Percentiles rank a stretch among this genome's conserved stretches.
These are phyloP conservation scores for Lachancea cidri DNA, from an alignment of 805 yeast genomes.

Conservation along the genomic window DNA sequence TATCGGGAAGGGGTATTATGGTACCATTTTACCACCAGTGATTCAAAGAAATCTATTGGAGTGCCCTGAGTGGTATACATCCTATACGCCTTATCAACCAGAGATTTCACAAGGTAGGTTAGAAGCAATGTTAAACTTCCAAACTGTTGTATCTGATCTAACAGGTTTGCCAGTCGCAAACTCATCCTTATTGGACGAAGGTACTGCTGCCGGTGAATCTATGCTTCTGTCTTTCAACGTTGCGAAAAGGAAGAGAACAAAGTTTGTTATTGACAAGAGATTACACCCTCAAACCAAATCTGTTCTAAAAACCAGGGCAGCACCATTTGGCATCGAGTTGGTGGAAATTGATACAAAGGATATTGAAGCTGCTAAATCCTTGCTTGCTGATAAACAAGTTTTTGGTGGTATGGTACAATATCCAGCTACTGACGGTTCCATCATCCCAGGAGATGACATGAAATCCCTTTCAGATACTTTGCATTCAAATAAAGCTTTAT, in stretches of 20 bases:
- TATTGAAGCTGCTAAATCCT: slow-evolving; percentile 34
- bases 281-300: slow-evolving; percentile 83
- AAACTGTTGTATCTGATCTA: slow-evolving; percentile 83
- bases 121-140: slow-evolving; percentile 84
- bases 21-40: slow-evolving; percentile 85
- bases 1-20: slow-evolving; percentile 93
- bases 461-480: slow-evolving; percentile 53
- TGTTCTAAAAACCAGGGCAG: slow-evolving; percentile 76
- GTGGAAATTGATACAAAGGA: slow-evolving; percentile 49
- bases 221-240: slow-evolving; percentile 76
- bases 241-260: slow-evolving; percentile 58
- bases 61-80: slow-evolving; percentile 97
- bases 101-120: slow-evolving; percentile 96
- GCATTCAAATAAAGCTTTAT: slow-evolving; percentile 67
- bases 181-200: slow-evolving; percentile 93
- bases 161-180: slow-evolving; percentile 95
- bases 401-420: slow-evolving; percentile 89
- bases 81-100: slow-evolving; percentile 98
- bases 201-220: slow-evolving; percentile 97
- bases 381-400: slow-evolving; percentile 38
- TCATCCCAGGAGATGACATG: slow-evolving; percentile 46
- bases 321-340: slow-evolving; percentile 63
- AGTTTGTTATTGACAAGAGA: slow-evolving; percentile 67
- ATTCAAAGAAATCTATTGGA: slow-evolving; percentile 89
- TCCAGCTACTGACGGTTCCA: slow-evolving; percentile 80